Conservation (phyloP, 169 alveolate species). For the Plasmodium billcollinsi region DNA sequence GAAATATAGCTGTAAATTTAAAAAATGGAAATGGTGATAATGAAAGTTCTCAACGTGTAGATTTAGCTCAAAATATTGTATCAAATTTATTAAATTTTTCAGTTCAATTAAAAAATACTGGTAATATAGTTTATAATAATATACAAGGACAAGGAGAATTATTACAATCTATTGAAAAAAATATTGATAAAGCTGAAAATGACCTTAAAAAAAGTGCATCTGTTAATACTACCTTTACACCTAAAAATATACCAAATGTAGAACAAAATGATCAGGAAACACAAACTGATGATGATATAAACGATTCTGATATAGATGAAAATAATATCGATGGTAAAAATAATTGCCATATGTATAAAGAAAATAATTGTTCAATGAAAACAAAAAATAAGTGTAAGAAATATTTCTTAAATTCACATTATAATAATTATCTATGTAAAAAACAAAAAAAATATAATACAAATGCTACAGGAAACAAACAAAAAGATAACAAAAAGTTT, state of each 20-base stretch:
- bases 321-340: too few species aligned
- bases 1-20: conserved; percentile 29
- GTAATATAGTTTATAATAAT: conserved; percentile 74
- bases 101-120: conserved; percentile 67
- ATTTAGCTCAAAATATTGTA: conserved; percentile 67
- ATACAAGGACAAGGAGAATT: conserved; percentile 75
- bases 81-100: conserved; percentile 57
- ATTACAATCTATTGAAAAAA: conserved; percentile 33
- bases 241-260: not conserved
- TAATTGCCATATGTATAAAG: too few species aligned
- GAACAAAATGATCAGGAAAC: not conserved
- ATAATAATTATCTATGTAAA: not conserved
- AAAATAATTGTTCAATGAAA: too few species aligned
- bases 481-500: conserved; percentile 10
- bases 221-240: conserved; percentile 21
- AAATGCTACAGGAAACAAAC: not conserved
- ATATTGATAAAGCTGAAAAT: conserved; percentile 17
- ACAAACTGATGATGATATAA: not conserved
- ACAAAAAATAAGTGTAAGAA: too few species aligned
- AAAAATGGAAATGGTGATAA: conserved; percentile 37
- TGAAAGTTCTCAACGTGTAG: conserved; percentile 62
- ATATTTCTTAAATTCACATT: too few species aligned
- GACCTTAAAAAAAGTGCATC: conserved; percentile 6
- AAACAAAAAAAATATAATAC: conserved; percentile 1
- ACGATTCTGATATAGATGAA: too few species aligned